A percentile compares a stretch with the other conserved stretches of the same genome.
Evolutionary conservation across 1,139 yeast species (phyloP).

Genomic region (Suhomyces taliae): DNA sequence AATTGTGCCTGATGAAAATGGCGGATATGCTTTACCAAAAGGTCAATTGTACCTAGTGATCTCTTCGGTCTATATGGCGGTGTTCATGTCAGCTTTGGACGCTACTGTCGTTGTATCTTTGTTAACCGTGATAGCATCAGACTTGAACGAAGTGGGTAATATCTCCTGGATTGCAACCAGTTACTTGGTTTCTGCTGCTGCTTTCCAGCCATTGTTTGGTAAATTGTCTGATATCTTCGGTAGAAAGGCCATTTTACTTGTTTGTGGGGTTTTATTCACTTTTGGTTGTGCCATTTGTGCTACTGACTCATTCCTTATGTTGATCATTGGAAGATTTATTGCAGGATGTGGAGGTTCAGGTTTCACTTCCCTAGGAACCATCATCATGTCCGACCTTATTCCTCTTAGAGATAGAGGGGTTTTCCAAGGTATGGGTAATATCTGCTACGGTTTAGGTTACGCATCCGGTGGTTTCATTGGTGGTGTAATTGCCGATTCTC

Average conservation of each 20-base stretch:
- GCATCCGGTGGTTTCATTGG: conserved; percentile 70
- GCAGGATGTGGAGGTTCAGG: conserved; percentile 64
- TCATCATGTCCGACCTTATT: conserved; percentile 52
- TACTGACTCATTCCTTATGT: conserved; percentile 38
- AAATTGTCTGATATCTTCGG: conserved; percentile 87
- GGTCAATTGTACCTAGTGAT: conserved; percentile 33
- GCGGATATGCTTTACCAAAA: conserved; percentile 34
- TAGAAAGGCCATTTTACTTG: conserved; percentile 46
- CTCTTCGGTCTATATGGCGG: conserved; percentile 36
- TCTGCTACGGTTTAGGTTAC: conserved; percentile 68
- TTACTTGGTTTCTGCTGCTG: conserved; percentile 40
- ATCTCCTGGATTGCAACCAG: conserved; percentile 52
- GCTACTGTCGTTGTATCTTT: conserved; percentile 47
- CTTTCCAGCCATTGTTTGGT: conserved; percentile 73
- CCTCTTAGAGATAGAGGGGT: conserved; percentile 54
- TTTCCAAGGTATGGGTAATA: conserved; percentile 58
- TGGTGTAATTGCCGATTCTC: conserved; percentile 65
- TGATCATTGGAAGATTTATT: conserved; percentile 59
- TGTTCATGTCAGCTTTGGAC: conserved; percentile 46
- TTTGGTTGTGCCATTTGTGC: conserved; percentile 44
- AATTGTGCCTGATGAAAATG: conserved; percentile 2
- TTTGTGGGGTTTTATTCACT: conserved; percentile 38
- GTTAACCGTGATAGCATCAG: conserved; percentile 44
- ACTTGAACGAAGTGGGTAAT: conserved; percentile 38
- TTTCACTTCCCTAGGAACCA: conserved; percentile 49